Conservation (phyloP, 2,329 filamentous ascomycete species). For the Calonectria naviculata region DNA sequence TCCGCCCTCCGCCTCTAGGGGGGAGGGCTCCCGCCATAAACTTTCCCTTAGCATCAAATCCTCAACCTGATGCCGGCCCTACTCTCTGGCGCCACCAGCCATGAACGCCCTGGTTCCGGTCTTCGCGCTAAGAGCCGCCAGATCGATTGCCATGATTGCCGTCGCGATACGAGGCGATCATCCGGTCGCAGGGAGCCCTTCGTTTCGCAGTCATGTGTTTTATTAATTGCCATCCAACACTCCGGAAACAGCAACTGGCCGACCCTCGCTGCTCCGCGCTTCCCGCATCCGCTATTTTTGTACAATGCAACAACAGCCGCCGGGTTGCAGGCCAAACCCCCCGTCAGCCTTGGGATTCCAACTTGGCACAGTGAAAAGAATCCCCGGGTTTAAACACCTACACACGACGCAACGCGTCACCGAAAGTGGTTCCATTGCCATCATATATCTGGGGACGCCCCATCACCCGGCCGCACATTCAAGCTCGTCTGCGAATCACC, state of each 20-base stretch:
- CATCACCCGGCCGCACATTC: background rate
- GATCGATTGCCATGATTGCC: constrained; percentile 2
- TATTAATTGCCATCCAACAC: background rate
- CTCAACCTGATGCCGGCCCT: background rate
- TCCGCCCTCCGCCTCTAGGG: too few species aligned
- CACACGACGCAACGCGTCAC: background rate
- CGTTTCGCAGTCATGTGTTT: background rate
- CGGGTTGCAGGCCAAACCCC: background rate
- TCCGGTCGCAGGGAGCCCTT: background rate
- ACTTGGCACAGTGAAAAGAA: background rate
- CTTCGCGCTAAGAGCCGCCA: background rate
- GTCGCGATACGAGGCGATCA: constrained; percentile 1
- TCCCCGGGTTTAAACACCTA: background rate
- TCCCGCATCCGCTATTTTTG: background rate
- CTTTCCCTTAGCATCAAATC: background rate
- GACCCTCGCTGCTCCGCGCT: background rate
- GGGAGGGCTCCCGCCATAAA: too few species aligned
- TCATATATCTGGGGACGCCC: constrained; percentile 3
- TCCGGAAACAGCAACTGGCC: background rate
- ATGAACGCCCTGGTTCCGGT: background rate
- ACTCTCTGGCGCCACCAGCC: background rate
- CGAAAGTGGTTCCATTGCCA: background rate
- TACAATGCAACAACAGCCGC: too few species aligned
- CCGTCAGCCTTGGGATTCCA: background rate
- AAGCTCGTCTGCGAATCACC: background rate